phyloP scores from a whole-genome alignment of 352 stramenopile species.

The Nothophytophthora sp. region DNA sequence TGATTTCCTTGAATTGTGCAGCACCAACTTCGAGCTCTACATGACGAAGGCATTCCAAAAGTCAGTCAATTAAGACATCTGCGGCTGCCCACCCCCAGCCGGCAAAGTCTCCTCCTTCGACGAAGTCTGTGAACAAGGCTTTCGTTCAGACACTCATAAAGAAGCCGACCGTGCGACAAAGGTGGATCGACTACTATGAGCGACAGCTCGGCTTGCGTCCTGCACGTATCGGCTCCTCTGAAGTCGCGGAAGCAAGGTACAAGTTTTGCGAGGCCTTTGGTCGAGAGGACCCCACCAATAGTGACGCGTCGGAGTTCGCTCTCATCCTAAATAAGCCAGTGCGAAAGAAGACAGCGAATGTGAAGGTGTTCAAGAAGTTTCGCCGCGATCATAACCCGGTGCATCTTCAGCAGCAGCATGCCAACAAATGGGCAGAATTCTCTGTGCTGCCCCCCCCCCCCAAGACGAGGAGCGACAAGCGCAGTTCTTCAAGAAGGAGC shows the following conservation, averaged over 20 bases:
- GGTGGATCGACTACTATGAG: not conserved
- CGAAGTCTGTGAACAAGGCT: too few species aligned
- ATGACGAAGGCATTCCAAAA: too few species aligned
- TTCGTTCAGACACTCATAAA: too few species aligned
- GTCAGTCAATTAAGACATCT: too few species aligned
- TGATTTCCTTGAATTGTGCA: too few species aligned
- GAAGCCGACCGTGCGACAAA: too few species aligned
- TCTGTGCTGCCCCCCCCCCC: too few species aligned
- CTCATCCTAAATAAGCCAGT: not conserved
- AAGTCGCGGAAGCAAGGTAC: not conserved
- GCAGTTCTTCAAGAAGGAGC: not conserved
- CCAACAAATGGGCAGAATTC: not conserved
- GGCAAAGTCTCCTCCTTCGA: too few species aligned
- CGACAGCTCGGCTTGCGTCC: not conserved
- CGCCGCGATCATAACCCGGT: not conserved
- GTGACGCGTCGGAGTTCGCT: not conserved
- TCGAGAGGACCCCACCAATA: not conserved
- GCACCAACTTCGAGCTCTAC: too few species aligned
- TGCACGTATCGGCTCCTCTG: not conserved
- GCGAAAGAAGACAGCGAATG: not conserved
- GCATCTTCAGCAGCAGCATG: not conserved
- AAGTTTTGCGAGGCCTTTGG: constrained; percentile 1
- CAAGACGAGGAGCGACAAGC: not conserved
- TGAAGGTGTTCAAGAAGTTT: not conserved
- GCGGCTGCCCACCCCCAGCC: too few species aligned